Evolutionary conservation across 2,329 filamentous ascomycete species (phyloP).

Genomic region (Sordariomycetes sp.): DNA sequence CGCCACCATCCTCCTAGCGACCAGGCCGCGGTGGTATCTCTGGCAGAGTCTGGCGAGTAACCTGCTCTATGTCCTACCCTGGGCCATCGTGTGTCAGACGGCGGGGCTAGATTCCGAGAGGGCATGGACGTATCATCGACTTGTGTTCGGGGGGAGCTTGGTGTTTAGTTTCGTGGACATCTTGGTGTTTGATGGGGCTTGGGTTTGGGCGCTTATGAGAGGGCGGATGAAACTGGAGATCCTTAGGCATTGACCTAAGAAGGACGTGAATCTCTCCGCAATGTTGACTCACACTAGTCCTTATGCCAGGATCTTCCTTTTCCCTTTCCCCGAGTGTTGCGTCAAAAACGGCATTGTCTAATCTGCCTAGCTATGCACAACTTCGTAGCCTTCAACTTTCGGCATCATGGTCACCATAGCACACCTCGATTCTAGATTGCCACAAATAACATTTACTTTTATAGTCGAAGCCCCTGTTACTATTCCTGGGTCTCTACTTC

Average conservation of each 20-base stretch:
- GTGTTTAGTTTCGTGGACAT: conserved; percentile 53
- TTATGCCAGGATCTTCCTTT: no score
- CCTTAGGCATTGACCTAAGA: not conserved
- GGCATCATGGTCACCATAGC: no score
- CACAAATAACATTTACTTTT: no score
- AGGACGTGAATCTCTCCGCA: no score
- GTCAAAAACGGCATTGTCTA: no score
- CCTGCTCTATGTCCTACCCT: conserved; percentile 54
- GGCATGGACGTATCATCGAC: conserved; percentile 54
- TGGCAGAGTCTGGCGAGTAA: conserved; percentile 55
- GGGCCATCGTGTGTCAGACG: conserved; percentile 49
- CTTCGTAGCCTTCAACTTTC: no score
- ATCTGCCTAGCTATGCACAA: no score
- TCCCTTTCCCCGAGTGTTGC: no score
- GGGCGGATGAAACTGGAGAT: conserved; percentile 20
- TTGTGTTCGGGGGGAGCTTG: conserved; percentile 55
- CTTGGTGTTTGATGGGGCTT: conserved; percentile 32
- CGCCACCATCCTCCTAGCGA: conserved; percentile 50
- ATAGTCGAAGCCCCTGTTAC: no score
- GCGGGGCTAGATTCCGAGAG: conserved; percentile 31
- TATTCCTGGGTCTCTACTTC: no score
- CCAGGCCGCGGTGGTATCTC: conserved; percentile 52
- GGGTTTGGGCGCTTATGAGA: conserved; percentile 33
- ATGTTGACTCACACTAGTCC: no score
- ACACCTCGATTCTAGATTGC: no score